Evolutionary conservation across 2,329 filamentous ascomycete species (phyloP).

Genomic region (Aciculosporium take): DNA sequence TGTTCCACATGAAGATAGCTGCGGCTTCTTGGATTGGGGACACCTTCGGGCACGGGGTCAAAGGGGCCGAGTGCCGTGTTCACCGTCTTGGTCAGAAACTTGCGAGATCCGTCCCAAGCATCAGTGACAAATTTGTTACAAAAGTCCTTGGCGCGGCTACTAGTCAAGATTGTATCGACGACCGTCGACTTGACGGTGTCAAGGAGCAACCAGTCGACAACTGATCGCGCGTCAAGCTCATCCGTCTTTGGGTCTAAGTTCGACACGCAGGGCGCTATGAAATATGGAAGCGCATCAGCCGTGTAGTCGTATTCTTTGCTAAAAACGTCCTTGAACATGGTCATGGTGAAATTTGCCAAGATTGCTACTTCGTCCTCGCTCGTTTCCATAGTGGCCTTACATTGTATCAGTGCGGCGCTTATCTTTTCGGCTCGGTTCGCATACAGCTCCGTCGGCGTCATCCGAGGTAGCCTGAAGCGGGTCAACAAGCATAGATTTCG

Average conservation of each 20-base stretch:
- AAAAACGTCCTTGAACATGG: conserved; percentile 71
- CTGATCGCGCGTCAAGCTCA: not conserved
- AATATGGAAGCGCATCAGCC: conserved; percentile 60
- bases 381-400: conserved; percentile 30
- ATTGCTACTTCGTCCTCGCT: conserved; percentile 30
- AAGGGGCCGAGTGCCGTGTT: conserved; percentile 45
- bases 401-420: conserved; percentile 33
- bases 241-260: not conserved
- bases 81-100: conserved; percentile 40
- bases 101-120: conserved; percentile 47
- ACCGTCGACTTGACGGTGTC: conserved; percentile 18
- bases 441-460: conserved; percentile 59
- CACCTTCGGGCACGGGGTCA: conserved; percentile 48
- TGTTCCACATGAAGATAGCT: conserved; percentile 25
- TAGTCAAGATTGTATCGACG: conserved; percentile 8
- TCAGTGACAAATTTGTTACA: conserved; percentile 40
- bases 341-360: conserved; percentile 60
- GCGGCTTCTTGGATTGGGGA: conserved; percentile 32
- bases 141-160: conserved; percentile 18
- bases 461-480: conserved; percentile 43
- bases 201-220: conserved; percentile 50
- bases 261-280: conserved; percentile 48
- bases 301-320: conserved; percentile 67
- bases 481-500: conserved; percentile 59
- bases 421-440: conserved; percentile 51